Evolutionary conservation across 2,329 filamentous ascomycete genomes (phyloP), one percentile per base, ranked within the genome.

Genomic region (Aspergillus hortae): DNA sequence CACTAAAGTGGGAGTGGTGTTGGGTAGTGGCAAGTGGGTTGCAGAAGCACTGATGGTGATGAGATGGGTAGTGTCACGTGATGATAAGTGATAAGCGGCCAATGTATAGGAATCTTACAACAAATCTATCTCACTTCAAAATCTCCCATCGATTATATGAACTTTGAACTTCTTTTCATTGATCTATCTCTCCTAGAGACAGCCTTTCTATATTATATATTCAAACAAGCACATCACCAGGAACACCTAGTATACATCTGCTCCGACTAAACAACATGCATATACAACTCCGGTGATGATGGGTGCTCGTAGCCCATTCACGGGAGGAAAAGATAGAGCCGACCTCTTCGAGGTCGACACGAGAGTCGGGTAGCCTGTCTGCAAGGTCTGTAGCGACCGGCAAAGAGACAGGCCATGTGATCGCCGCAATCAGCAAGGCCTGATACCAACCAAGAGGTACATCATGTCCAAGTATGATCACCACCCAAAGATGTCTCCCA

Each of bases 401-500:
- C 7, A 42, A n/a, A 42, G 25, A 7, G 6, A 23, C 17, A 17
- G n/a, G 15, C 17, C 40, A 19, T 19, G 19, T 6, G 10, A 10
- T 17, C 11, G 17, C 15, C 4, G 11, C 10, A 17, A 17, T 42
- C 15, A 42, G 15, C 14, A 25, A 17, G 15, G 25, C 17, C 19
- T 21, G 17, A 4, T 21, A 41, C 11, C 33, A 14, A 12, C 12
- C 12, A n/a, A 17, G 35, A 38, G 35, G 35, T n/a, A 38, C 4
- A 11, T n/a, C 11, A 6, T 38, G 35, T 17, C 35, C 14, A 11
- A 17, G 11, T 11, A 23, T 14, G 19, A 42, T 61, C 79, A 80
- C 81, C 86, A 94, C 12, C 94, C 92, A 82, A 97, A 97, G 3
- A 96, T 85, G 64, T 95, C 90, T 6, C 84, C 85, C 10, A 96